Conservation (phyloP, 2,329 filamentous ascomycete genomes). For the Cordyceps militaris region DNA sequence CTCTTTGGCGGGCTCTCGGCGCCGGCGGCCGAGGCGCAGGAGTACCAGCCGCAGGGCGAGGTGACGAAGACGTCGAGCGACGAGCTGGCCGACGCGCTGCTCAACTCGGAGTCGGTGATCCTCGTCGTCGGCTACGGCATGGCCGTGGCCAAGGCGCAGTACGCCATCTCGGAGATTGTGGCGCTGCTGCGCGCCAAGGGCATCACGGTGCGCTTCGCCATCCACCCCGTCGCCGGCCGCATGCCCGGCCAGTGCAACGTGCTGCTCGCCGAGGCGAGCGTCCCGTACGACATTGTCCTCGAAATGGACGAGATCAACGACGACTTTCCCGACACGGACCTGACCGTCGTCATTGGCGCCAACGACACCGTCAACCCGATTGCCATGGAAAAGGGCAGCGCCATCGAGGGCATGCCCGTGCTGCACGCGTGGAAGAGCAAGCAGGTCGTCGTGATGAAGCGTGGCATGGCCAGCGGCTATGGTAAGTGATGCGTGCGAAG, state of each 20-base stretch:
- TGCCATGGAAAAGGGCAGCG: slow-evolving; percentile 71
- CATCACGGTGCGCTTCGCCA: slow-evolving; percentile 79
- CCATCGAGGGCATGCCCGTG: slow-evolving; percentile 89
- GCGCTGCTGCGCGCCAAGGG: slow-evolving; percentile 64
- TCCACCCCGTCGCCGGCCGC: slow-evolving; percentile 81
- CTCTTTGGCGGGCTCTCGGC: slow-evolving; percentile 64
- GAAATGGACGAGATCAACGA: slow-evolving; percentile 98
- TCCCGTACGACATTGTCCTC: slow-evolving; percentile 85
- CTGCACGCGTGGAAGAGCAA: slow-evolving; percentile 92
- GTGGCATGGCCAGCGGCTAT: slow-evolving; percentile 82
- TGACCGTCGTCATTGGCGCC: slow-evolving; percentile 83
- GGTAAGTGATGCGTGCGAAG: slow-evolving; percentile 41
- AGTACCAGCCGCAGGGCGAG: slow-evolving; percentile 72
- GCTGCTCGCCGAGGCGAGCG: slow-evolving; percentile 76
- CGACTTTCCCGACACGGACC: slow-evolving; percentile 77
- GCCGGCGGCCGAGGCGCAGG: slow-evolving; percentile 46
- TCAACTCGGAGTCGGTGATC: slow-evolving; percentile 75
- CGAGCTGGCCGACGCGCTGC: slow-evolving; percentile 68
- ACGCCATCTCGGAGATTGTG: slow-evolving; percentile 80
- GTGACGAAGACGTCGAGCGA: slow-evolving; percentile 74
- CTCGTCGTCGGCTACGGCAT: slow-evolving; percentile 91
- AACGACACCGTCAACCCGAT: slow-evolving; percentile 93
- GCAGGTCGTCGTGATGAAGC: slow-evolving; percentile 89
- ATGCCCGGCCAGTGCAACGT: slow-evolving; percentile 96
- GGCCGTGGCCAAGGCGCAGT: slow-evolving; percentile 91